Evolutionary conservation across 768 basidiomycete species (phyloP).

Genomic region (Lentinula boryana): DNA sequence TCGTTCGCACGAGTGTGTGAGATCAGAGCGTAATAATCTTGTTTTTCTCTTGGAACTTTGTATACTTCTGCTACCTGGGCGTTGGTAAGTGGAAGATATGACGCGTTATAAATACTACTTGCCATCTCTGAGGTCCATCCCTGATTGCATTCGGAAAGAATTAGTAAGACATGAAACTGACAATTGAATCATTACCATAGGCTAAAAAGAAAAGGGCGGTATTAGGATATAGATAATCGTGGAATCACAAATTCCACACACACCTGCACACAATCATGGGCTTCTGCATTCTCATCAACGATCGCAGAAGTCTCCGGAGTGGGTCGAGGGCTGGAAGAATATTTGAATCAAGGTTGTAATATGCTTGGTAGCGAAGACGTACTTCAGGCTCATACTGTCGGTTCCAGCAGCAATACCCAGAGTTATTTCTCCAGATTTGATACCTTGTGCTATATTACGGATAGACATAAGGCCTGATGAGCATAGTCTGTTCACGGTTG

Average conservation of each 20-base stretch:
- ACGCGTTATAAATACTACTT: background rate
- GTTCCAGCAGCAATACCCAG: constrained; percentile 82
- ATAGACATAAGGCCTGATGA: constrained; percentile 95
- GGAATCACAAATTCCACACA: background rate
- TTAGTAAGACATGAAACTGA: background rate
- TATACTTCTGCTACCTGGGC: constrained; percentile 61
- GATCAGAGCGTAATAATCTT: constrained; percentile 86
- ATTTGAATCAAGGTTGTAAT: background rate
- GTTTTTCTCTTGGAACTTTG: constrained; percentile 70
- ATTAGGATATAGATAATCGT: background rate
- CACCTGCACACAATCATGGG: constrained; percentile 74
- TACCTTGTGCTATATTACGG: constrained; percentile 81
- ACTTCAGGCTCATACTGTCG: constrained; percentile 83
- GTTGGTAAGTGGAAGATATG: background rate
- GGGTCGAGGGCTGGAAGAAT: constrained; percentile 55
- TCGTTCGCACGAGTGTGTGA: constrained; percentile 78
- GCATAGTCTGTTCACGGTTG: constrained; percentile 89
- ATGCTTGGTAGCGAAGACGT: constrained; percentile 18
- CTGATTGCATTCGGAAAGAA: constrained; percentile 42
- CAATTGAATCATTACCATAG: background rate
- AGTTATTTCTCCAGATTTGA: constrained; percentile 75
- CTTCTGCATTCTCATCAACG: constrained; percentile 55
- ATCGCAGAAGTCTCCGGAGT: constrained; percentile 58
- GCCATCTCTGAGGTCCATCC: constrained; percentile 90
- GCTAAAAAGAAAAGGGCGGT: background rate